Base-by-base conservation (phyloP, 148 eudicot genomes). In the Amaranthus cruentus region DNA sequence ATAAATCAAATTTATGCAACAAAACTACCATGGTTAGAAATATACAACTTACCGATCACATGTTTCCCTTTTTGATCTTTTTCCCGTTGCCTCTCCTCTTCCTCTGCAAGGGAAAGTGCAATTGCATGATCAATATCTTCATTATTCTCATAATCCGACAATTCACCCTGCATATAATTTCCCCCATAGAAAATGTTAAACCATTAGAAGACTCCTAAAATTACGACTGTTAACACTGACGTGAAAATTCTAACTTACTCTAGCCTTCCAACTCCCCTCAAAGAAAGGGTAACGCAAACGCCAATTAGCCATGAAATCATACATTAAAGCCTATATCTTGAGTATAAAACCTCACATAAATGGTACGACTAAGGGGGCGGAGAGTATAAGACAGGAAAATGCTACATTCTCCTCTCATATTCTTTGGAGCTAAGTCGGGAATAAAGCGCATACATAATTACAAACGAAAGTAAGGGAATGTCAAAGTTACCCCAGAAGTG, bases 111-210 rank as follows among this genome's bases (percentile, higher is more conserved):
- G 69, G 98, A 91, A 72, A 85, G 84, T 77, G 98, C 98, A 80
- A 91, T 91, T 55, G 98, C 98, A 68, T 80, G 87, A 67, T 91
- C 95, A 68, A 93, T 82, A 76, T 93, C 97, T 82, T 93, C 95
- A 66, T 28, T 28, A 28, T 79, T 81, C 71, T 84, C 96, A 77
- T 80, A 81, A 78, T 93, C 95, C 11, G 88, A 80, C 83, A 76
- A 83, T 12, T 84, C 83, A 75, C 85, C 97, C 98, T 91, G 84
- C 82, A 86, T 10, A 47, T 28, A 78, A 49, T 42, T 49, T 68
- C 52, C 80, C 71, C 77, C 61, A 68, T 10, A 67, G 67, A 61
- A 52, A 28, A 52, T 59, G 28, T 75, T 7, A 61, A 13, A 13
- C 38, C 18, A 63, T 53, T 6, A 13, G 11, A 14, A 44, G 47